Evolutionary conservation across 1,139 yeast genomes (phyloP).

Genomic region (Saccharomyces hybrid): DNA sequence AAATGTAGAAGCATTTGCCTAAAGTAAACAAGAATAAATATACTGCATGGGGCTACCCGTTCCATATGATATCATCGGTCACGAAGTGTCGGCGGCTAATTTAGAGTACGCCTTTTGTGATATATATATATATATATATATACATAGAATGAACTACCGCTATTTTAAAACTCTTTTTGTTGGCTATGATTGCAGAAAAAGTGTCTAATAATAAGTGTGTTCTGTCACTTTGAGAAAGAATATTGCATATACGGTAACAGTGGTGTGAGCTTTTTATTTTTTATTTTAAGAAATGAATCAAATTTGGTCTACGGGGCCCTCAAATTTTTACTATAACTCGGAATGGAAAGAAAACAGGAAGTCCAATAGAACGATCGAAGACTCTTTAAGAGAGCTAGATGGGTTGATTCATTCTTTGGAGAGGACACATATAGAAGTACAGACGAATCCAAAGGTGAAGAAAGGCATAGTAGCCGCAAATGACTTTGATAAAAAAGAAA

Average conservation of each 20-base stretch:
- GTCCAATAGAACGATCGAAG: constrained; percentile 12
- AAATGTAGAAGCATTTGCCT: too few relatives aligned
- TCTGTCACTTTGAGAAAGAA: not conserved
- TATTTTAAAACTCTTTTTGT: not conserved
- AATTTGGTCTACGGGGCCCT: not conserved
- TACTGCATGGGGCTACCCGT: not conserved
- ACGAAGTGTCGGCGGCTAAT: not conserved
- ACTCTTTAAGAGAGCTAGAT: constrained; percentile 17
- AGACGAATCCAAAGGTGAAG: not conserved
- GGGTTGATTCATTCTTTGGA: constrained; percentile 5
- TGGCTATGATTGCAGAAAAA: not conserved
- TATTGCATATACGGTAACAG: not conserved
- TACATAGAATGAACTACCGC: not conserved
- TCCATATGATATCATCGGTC: not conserved
- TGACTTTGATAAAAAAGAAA: not conserved
- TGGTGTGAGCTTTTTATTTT: not conserved
- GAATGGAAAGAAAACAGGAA: not conserved
- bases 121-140: not conserved
- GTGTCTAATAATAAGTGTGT: not conserved
- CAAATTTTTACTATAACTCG: not conserved
- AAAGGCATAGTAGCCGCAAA: not conserved
- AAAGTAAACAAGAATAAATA: too few relatives aligned
- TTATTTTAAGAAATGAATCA: not conserved
- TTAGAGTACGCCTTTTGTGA: not conserved
- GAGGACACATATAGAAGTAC: not conserved